Percentiles rank a stretch among this genome's conserved stretches.
phyloP scores from a whole-genome alignment of 2,329 filamentous ascomycete species.

The Monosporascus sp. region DNA sequence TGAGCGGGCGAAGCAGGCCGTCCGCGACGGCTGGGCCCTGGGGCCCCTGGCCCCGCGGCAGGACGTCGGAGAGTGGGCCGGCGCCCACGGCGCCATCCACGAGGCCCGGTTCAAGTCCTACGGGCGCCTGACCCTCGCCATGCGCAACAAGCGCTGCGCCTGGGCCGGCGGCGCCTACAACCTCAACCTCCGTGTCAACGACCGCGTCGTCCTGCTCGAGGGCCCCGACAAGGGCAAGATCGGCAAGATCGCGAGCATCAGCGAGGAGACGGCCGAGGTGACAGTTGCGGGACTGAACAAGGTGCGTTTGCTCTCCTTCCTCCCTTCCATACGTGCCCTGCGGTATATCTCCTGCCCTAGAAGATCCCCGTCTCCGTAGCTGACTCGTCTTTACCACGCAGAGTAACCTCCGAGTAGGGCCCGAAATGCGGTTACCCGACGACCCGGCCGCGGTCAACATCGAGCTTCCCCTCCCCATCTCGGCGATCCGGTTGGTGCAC shows the following conservation, averaged over 20 bases:
- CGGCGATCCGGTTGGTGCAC: conserved; percentile 75
- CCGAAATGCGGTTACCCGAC: conserved; percentile 32
- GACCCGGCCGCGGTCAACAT: conserved; percentile 39
- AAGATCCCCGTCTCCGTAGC: neutral
- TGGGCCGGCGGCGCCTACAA: conserved; percentile 53
- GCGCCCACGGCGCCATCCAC: conserved; percentile 54
- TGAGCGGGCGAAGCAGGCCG: conserved; percentile 46
- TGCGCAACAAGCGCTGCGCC: conserved; percentile 31
- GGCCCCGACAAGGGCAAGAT: conserved; percentile 82
- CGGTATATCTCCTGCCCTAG: neutral
- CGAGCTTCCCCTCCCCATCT: conserved; percentile 58
- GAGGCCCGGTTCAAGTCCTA: conserved; percentile 24
- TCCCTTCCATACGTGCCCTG: neutral
- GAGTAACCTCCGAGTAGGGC: conserved; percentile 34
- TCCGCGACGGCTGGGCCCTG: conserved; percentile 71
- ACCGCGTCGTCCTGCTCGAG: conserved; percentile 76
- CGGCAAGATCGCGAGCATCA: conserved; percentile 59
- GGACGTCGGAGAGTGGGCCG: conserved; percentile 56
- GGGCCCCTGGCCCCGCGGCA: conserved; percentile 74
- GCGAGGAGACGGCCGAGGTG: conserved; percentile 50
- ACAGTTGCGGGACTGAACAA: conserved; percentile 57
- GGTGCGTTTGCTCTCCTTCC: conserved; percentile 40
- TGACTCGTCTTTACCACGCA: conserved; percentile 12
- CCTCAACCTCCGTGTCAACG: conserved; percentile 60
- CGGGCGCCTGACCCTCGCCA: conserved; percentile 20